These are phyloP conservation scores for Onygenales sp. DNA, from an alignment of 2,329 filamentous ascomycete species.

Conservation along the genomic window DNA sequence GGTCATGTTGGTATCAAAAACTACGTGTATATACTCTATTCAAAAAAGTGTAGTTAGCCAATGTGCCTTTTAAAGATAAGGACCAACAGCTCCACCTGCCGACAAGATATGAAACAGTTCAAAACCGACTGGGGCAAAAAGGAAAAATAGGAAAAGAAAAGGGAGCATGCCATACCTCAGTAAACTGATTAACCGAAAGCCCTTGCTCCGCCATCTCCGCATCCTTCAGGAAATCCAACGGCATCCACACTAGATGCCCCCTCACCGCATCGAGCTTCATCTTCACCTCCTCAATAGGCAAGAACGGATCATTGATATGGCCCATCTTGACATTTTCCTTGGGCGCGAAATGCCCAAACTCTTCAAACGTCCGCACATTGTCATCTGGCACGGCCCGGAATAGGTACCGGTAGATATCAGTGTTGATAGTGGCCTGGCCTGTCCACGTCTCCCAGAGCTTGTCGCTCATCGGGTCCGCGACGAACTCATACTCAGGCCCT, in stretches of 20 bases:
- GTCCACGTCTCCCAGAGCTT: constrained; percentile 66
- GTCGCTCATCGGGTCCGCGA: constrained; percentile 62
- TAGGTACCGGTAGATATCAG: constrained; percentile 66
- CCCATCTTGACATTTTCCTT: constrained; percentile 54
- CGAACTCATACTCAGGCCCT: constrained; percentile 56
- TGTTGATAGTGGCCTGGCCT: constrained; percentile 64
- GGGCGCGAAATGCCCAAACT: constrained; percentile 74
- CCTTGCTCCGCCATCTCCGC: constrained; percentile 85
- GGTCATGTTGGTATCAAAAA: too few relatives aligned
- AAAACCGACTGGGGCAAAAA: neutral
- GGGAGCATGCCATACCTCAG: constrained; percentile 58
- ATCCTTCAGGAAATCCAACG: constrained; percentile 74
- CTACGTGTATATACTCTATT: too few relatives aligned
- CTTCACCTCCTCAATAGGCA: constrained; percentile 63
- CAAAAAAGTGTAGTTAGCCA: too few relatives aligned
- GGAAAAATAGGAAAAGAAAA: constrained; percentile 22
- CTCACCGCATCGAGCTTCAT: constrained; percentile 67
- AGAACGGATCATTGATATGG: constrained; percentile 74
- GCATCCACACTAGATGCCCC: constrained; percentile 92
- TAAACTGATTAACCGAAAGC: constrained; percentile 73
- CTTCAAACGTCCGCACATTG: constrained; percentile 76
- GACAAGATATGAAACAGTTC: too few relatives aligned
- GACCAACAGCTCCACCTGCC: too few relatives aligned
- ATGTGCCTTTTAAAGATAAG: too few relatives aligned
- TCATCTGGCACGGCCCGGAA: constrained; percentile 90